Percentiles rank a stretch among this genome's conserved stretches.
Conservation (phyloP, 768 basidiomycete species). For the Pleurotus sapidus region DNA sequence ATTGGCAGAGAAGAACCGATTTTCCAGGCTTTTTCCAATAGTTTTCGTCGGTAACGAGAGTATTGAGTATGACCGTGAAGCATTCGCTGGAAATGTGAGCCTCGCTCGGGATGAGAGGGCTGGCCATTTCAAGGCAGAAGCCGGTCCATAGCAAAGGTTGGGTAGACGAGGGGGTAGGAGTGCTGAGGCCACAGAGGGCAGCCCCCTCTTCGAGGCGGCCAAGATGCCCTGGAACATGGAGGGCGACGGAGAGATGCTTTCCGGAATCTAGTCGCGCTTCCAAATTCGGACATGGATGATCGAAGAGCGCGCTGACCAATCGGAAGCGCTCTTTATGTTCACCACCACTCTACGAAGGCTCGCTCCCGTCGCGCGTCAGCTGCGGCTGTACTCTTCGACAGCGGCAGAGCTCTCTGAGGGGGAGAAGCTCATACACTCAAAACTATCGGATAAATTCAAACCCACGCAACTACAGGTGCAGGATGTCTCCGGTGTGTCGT, state of each 20-base stretch:
- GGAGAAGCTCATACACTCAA: slow-evolving; percentile 69
- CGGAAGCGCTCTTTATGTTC: slow-evolving; percentile 3
- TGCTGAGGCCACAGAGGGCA: background rate
- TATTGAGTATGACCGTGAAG: background rate
- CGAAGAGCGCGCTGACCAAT: background rate
- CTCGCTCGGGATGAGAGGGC: background rate
- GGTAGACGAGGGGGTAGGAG: background rate
- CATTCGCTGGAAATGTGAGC: background rate
- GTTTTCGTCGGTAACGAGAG: background rate
- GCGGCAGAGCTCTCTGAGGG: slow-evolving; percentile 43
- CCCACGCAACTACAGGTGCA: slow-evolving; percentile 83
- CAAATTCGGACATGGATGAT: background rate
- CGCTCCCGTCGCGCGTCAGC: slow-evolving; percentile 17
- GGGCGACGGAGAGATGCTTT: background rate
- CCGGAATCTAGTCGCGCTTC: background rate
- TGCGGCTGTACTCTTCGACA: slow-evolving; percentile 27
- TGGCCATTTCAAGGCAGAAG: background rate
- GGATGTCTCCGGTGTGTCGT: slow-evolving; percentile 84
- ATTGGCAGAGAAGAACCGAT: slow-evolving; percentile 9
- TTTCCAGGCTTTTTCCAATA: background rate
- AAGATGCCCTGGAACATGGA: background rate
- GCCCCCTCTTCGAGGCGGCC: background rate
- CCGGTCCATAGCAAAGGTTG: background rate
- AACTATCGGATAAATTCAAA: slow-evolving; percentile 72
- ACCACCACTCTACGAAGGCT: slow-evolving; percentile 29